These are phyloP conservation scores for Dipteronia dyeriana DNA, from an alignment of 345 rosid genomes.

Conservation along the genomic window DNA sequence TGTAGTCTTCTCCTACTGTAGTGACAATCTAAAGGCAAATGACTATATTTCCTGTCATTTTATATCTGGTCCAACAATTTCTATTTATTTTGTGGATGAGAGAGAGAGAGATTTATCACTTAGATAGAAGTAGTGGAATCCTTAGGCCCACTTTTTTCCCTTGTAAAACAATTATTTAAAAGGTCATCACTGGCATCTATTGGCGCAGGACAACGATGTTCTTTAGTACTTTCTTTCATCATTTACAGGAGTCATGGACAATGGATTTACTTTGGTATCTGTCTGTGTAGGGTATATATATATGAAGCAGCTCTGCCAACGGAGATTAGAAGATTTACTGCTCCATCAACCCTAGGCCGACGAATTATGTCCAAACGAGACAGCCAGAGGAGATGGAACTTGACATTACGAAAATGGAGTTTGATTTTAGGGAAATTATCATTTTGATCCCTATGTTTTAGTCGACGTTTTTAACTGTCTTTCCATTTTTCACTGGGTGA, in stretches of 20 bases:
- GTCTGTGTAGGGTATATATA: too few species aligned
- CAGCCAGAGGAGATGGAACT: neutral
- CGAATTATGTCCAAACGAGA: neutral
- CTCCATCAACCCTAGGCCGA: neutral
- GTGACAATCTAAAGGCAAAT: too few species aligned
- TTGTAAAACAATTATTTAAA: neutral
- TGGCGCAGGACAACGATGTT: neutral
- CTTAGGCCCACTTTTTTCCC: neutral
- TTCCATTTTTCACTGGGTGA: too few species aligned
- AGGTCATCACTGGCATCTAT: neutral
- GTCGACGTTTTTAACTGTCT: too few species aligned
- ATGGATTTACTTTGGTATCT: neutral
- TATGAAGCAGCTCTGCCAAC: too few species aligned
- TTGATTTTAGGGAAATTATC: too few species aligned
- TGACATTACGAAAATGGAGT: neutral
- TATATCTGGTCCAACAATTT: too few species aligned
- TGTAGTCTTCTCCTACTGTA: too few species aligned
- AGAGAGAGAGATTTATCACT: too few species aligned
- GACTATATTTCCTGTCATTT: neutral
- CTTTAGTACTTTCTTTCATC: constrained; percentile 4
- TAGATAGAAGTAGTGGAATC: too few species aligned
- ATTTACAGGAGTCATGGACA: neutral
- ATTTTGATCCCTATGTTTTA: too few species aligned
- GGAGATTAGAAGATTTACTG: neutral
- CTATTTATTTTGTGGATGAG: too few species aligned